These are phyloP conservation scores for Aspergillus sp. DNA, from an alignment of 2,329 filamentous ascomycete genomes.

Conservation along the genomic window DNA sequence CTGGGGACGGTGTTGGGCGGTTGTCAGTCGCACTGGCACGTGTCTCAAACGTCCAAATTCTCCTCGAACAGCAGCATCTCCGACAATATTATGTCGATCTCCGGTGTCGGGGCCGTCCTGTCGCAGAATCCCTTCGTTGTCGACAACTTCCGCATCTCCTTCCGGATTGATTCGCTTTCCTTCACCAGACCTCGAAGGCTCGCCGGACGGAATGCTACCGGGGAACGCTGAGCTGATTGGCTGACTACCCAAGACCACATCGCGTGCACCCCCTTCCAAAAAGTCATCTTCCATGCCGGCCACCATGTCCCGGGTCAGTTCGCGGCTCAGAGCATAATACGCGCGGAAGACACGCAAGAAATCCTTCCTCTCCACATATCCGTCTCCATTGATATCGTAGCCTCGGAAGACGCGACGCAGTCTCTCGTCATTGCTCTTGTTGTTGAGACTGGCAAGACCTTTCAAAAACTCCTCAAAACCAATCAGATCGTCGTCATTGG, in stretches of 20 bases:
- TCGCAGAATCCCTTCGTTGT: constrained; percentile 53
- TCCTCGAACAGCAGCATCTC: constrained; percentile 35
- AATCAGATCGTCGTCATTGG: constrained; percentile 78
- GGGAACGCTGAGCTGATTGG: constrained; percentile 73
- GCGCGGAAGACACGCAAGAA: constrained; percentile 87
- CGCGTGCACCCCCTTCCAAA: constrained; percentile 64
- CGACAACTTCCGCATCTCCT: constrained; percentile 57
- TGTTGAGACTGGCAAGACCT: constrained; percentile 61
- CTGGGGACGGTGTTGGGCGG: constrained; percentile 7
- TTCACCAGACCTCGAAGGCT: constrained; percentile 53
- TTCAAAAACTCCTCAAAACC: constrained; percentile 86
- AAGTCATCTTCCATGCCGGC: constrained; percentile 70
- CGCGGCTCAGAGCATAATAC: constrained; percentile 83
- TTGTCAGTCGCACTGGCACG: constrained; percentile 19
- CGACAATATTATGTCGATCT: constrained; percentile 54
- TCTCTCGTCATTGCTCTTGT: constrained; percentile 54
- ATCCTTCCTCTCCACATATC: constrained; percentile 75
- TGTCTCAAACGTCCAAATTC: constrained; percentile 28
- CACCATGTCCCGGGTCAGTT: constrained; percentile 77
- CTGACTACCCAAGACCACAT: constrained; percentile 66
- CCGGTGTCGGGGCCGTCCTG: constrained; percentile 54
- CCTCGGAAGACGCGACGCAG: constrained; percentile 71
- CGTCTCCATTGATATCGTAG: constrained; percentile 85
- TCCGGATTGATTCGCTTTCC: constrained; percentile 58
- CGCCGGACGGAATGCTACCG: constrained; percentile 57